Conservation (phyloP, 2,329 filamentous ascomycete species). For the Pseudogymnoascus sp. region DNA sequence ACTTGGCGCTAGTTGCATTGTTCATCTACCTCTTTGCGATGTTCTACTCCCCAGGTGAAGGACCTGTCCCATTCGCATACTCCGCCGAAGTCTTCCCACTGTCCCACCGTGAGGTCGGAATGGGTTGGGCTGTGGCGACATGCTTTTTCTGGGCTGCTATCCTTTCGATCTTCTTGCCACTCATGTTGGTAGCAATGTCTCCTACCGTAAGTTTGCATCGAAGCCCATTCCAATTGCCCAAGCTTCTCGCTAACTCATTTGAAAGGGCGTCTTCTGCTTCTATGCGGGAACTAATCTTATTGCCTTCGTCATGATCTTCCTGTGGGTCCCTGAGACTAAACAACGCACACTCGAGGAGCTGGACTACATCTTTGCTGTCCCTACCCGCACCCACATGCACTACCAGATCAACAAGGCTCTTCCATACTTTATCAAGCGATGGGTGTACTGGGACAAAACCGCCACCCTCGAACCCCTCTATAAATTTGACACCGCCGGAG, state of each 20-base stretch:
- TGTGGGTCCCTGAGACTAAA: conserved; percentile 36
- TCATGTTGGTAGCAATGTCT: conserved; percentile 34
- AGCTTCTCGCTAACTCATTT: background rate
- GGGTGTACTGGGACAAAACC: conserved; percentile 29
- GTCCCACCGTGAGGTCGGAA: conserved; percentile 60
- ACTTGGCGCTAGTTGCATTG: conserved; percentile 29
- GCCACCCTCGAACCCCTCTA: conserved; percentile 43
- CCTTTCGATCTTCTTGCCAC: conserved; percentile 42
- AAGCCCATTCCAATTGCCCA: background rate
- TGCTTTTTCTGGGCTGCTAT: conserved; percentile 53
- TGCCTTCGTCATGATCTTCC: conserved; percentile 42
- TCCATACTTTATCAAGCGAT: conserved; percentile 19
- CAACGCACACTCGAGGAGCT: conserved; percentile 16
- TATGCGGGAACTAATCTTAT: conserved; percentile 47
- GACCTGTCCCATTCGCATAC: conserved; percentile 54
- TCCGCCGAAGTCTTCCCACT: conserved; percentile 60
- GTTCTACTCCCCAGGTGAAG: conserved; percentile 52
- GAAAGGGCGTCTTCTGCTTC: conserved; percentile 39
- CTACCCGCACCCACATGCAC: conserved; percentile 23
- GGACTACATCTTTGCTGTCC: conserved; percentile 36
- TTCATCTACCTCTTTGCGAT: conserved; percentile 44
- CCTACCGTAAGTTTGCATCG: conserved; percentile 13
- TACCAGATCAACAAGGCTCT: conserved; percentile 25
- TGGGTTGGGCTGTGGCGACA: conserved; percentile 58
- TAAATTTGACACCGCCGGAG: conserved; percentile 33